Evolutionary conservation across 2,329 filamentous ascomycete genomes (phyloP).

Genomic region (Pseudogymnoascus sp.): DNA sequence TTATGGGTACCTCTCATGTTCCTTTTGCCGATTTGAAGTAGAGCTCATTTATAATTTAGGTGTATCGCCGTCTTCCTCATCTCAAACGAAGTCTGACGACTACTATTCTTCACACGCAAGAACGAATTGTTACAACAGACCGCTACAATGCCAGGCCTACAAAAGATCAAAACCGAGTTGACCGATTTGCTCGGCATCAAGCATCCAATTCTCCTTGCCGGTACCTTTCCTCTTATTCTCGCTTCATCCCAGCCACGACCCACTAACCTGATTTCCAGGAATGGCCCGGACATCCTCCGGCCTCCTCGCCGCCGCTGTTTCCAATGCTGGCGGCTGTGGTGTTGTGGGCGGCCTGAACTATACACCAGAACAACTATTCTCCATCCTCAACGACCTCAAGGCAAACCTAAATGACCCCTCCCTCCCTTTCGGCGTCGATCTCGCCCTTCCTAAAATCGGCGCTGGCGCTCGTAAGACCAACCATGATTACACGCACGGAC

Average conservation of each 20-base stretch:
- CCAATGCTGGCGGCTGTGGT: conserved; percentile 65
- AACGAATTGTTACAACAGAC: background rate
- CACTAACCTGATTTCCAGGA: background rate
- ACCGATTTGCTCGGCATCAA: conserved; percentile 71
- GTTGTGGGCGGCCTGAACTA: conserved; percentile 65
- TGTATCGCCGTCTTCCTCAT: background rate
- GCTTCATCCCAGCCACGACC: conserved; percentile 20
- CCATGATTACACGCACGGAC: conserved; percentile 88
- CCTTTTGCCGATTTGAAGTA: background rate
- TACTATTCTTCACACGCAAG: background rate
- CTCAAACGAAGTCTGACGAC: background rate
- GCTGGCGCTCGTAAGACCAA: conserved; percentile 80
- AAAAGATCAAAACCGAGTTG: conserved; percentile 62
- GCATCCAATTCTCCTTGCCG: conserved; percentile 84
- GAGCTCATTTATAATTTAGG: background rate
- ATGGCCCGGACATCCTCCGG: conserved; percentile 84
- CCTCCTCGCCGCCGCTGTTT: conserved; percentile 72
- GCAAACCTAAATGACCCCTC: conserved; percentile 53
- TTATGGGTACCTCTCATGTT: background rate
- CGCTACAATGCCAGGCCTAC: background rate
- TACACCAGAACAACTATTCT: conserved; percentile 63
- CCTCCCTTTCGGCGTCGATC: conserved; percentile 82
- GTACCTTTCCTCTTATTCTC: conserved; percentile 34
- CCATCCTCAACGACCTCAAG: conserved; percentile 82
- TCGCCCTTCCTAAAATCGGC: conserved; percentile 83